Base-by-base conservation (phyloP, 805 yeast genomes). In the Saccharomycopsis fodiens region DNA sequence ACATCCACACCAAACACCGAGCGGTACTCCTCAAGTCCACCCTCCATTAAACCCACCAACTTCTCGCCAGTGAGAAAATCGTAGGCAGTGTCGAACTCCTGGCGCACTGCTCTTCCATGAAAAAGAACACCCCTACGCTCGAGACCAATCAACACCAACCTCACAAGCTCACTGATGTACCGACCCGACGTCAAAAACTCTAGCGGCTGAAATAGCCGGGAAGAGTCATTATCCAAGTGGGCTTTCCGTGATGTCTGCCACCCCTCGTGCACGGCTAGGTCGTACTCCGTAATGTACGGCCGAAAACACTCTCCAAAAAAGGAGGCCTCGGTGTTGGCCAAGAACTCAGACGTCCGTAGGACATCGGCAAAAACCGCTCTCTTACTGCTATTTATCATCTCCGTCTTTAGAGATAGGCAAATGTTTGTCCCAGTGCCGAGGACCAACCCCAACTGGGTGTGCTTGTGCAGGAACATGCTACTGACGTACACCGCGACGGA, bases 361-460 rank as follows among this genome's bases (percentile, higher is more conserved):
- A 45, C 43, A 6, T 10, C 22, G 5, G 7, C 27, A 27, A 29
- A 16, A 13, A 13, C 19, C n/a, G 13, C 29, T 27, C 16, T n/a
- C 19, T 43, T 47, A 15, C 37, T 23, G 10, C 29, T 10, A 3
- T 36, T 16, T 12, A 39, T 19, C 21, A 15, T 20, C 3, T 10
- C 21, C 15, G 41, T 16, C 5, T 44, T 42, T 4, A 50, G n/a
- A 4, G 20, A 10, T 13, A 48, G 7, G 29, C 51, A 44, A 22
- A 36, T 32, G 29, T 50, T 50, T 5, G 45, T 39, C 2, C 53
- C 53, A 7, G 53, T 50, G 6, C 53, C 53, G n/a, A 48, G n/a
- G 58, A 41, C 68, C 22, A 50, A 29, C 15, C 48, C 53, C 32
- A 47, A 25, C 4, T 35, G 13, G 10, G 43, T 31, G 3, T 25